Base-by-base conservation (phyloP, 169 alveolate genomes). In the Babesia bovis region DNA sequence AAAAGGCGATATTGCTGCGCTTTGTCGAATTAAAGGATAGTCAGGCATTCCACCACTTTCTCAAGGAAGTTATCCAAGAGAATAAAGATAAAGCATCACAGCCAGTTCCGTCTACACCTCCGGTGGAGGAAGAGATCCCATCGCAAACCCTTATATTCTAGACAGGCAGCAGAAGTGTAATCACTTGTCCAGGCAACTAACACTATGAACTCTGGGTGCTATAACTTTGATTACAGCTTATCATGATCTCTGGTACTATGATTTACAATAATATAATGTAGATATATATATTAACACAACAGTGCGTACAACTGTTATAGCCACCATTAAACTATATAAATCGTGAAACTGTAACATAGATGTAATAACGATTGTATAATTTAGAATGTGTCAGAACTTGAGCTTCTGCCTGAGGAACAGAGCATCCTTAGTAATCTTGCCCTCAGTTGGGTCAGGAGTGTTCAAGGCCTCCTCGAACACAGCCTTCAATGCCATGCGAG, bases 381-480 rank as follows among this genome's bases (percentile, higher is more conserved):
- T 70, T 26, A 23, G 30, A 19, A 19, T 17, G 21, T 49, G 32
- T 81, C 63, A 81, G 63, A 81, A 81, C 50, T 84, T 23, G 50
- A 81, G 65, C 65, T 81, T 81, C 88, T 81, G 69, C 78, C 66
- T 81, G 45, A 81, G 53, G 63, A 81, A 81, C 72, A 21, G 30
- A 21, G 84, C 65, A 52, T 81, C 88, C 63, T 66, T 69, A 55
- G 55, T 6, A 10, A 52, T 45, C 84, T 81, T 81, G 70, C 58
- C 70, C 57, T 81, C 88, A 52, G 44, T 9, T 17, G 56, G 47
- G 35, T 70, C 88, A 19, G 83, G 88, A 35, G 44, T 72, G 61
- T 49, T 63, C 36, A 63, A 36, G 60, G 73, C 47, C 56, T 81
- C 88, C 72, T 81, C 88, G 35, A 81, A 51, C 33, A 61, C 79